These are phyloP conservation scores for Rossbeevera mucosa DNA, from an alignment of 768 basidiomycete species.

Conservation along the genomic window DNA sequence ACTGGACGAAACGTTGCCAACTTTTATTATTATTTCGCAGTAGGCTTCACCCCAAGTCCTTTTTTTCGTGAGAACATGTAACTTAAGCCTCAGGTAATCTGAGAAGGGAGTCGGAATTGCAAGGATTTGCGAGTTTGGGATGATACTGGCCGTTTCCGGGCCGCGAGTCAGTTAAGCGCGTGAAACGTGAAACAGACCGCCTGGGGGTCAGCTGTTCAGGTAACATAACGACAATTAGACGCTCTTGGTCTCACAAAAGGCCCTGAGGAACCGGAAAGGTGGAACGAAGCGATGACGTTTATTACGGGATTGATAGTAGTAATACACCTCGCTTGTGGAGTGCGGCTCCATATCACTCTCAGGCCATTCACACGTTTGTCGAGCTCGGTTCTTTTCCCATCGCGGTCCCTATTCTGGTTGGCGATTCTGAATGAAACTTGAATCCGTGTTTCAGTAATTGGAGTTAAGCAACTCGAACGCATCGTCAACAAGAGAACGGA, in stretches of 20 bases:
- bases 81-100: neutral
- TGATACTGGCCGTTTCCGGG: neutral
- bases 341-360: neutral
- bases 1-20: neutral
- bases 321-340: neutral
- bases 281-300: constrained; percentile 1
- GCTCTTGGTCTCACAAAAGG: neutral
- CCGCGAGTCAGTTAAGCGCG: neutral
- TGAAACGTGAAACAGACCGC: neutral
- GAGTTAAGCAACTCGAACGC: neutral
- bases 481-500: neutral
- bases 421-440: neutral
- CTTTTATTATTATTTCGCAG: neutral
- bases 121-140: neutral
- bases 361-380: constrained; percentile 19
- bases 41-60: constrained; percentile 1
- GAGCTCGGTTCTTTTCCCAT: constrained; percentile 10
- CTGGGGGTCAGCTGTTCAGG: neutral
- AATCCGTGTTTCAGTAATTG: constrained; percentile 3
- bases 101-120: neutral
- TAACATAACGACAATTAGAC: neutral
- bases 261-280: constrained; percentile 3
- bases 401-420: neutral
- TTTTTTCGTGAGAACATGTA: neutral
- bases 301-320: constrained; percentile 2